These are phyloP conservation scores for Hypoxylon crocopeplum DNA, from an alignment of 495 filamentous ascomycete genomes.

Conservation along the genomic window DNA sequence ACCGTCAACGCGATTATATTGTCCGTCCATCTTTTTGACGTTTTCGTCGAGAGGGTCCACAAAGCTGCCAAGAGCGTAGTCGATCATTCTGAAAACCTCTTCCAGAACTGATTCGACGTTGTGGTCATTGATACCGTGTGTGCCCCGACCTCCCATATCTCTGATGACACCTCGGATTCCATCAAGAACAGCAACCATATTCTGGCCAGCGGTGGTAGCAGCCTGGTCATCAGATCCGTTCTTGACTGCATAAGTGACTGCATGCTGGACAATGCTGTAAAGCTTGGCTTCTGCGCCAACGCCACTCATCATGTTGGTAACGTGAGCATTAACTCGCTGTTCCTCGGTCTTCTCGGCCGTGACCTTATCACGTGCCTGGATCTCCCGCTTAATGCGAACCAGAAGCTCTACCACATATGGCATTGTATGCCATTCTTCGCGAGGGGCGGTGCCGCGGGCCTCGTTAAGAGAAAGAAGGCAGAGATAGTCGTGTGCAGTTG, in stretches of 20 bases:
- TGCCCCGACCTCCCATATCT: conserved; percentile 10
- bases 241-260: conserved; percentile 22
- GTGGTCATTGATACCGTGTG: not conserved
- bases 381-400: conserved; percentile 27
- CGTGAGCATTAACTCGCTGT: conserved; percentile 25
- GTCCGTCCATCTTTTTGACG: conserved; percentile 4
- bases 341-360: conserved; percentile 27
- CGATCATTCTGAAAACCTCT: conserved; percentile 28
- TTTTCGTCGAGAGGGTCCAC: conserved; percentile 3
- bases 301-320: conserved; percentile 36
- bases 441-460: conserved; percentile 18
- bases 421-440: conserved; percentile 23
- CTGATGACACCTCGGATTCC: conserved; percentile 32
- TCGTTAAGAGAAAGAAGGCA: conserved; percentile 12
- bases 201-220: conserved; percentile 21
- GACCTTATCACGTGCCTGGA: conserved; percentile 36
- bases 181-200: conserved; percentile 10
- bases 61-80: conserved; percentile 10
- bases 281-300: conserved; percentile 32
- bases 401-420: conserved; percentile 15
- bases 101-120: conserved; percentile 35
- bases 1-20: conserved; percentile 1
- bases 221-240: conserved; percentile 20
- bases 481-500: conserved; percentile 24
- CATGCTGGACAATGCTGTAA: conserved; percentile 40